These are phyloP conservation scores for Xylaria sp. DNA, from an alignment of 2,329 filamentous ascomycete species.

Conservation along the genomic window DNA sequence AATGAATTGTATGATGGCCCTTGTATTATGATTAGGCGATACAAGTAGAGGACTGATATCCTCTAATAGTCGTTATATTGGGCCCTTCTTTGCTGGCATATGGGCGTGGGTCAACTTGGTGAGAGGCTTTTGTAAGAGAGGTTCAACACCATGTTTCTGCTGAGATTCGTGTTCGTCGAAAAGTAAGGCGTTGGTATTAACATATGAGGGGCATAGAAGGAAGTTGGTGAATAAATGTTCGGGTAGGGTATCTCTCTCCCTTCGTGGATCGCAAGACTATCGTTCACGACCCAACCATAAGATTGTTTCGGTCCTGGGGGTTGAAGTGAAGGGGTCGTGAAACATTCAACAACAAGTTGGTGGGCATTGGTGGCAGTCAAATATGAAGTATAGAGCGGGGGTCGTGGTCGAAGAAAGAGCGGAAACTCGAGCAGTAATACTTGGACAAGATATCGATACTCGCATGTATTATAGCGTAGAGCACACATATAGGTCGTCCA, in stretches of 20 bases:
- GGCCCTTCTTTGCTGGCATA: conserved; percentile 10
- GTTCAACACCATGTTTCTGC: conserved; percentile 11
- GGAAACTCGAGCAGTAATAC: conserved; percentile 24
- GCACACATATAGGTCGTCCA: conserved; percentile 27
- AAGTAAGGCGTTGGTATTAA: conserved; percentile 2
- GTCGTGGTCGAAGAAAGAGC: conserved; percentile 27
- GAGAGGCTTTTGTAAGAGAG: conserved; percentile 8
- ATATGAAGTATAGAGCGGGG: conserved; percentile 39
- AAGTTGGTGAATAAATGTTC: conserved; percentile 1
- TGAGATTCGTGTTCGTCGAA: neutral
- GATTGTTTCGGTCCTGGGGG: conserved; percentile 33
- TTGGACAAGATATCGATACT: conserved; percentile 24
- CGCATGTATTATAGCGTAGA: conserved; percentile 31
- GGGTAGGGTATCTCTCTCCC: neutral
- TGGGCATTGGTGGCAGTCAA: conserved; percentile 34
- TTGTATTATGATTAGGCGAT: neutral
- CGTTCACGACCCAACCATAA: conserved; percentile 26
- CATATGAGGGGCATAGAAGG: neutral
- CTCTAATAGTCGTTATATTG: conserved; percentile 1
- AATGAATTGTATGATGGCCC: neutral
- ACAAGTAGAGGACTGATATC: neutral
- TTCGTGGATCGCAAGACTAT: conserved; percentile 20
- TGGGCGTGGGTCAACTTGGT: conserved; percentile 1
- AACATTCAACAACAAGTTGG: conserved; percentile 32
- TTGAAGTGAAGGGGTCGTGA: conserved; percentile 27